Evolutionary conservation across 1,284 basidiomycete genomes (phyloP).

Genomic region (Cryptococcus wingfieldii): DNA sequence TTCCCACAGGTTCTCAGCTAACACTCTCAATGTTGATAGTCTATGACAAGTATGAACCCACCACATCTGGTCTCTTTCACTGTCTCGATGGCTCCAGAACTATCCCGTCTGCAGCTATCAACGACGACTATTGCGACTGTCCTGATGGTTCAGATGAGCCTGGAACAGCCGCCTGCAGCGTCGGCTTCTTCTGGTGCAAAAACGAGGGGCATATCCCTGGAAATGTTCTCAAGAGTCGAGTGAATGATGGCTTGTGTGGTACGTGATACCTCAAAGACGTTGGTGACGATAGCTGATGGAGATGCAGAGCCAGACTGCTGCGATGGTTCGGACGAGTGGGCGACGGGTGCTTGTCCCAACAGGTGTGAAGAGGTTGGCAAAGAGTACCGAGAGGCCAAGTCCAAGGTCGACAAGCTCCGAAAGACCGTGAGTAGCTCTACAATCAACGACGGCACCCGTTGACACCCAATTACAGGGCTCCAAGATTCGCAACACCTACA

Average conservation of each 20-base stretch:
- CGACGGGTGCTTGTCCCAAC: constrained; percentile 69
- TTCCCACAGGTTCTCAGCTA: not conserved
- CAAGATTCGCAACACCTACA: constrained; percentile 85
- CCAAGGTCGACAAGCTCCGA: constrained; percentile 68
- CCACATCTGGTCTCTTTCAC: constrained; percentile 20
- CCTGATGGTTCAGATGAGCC: constrained; percentile 90
- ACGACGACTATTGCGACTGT: constrained; percentile 95
- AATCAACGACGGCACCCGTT: not conserved
- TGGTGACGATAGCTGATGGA: not conserved
- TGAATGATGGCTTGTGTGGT: constrained; percentile 96
- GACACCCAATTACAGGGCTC: constrained; percentile 60
- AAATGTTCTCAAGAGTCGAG: constrained; percentile 71
- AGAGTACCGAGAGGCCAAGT: constrained; percentile 61
- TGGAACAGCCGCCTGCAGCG: constrained; percentile 79
- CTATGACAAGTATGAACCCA: constrained; percentile 18
- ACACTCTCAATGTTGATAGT: constrained; percentile 15
- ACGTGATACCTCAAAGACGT: constrained; percentile 33
- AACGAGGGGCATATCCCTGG: constrained; percentile 86
- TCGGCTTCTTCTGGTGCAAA: constrained; percentile 68
- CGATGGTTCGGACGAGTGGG: constrained; percentile 89
- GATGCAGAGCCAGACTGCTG: constrained; percentile 81
- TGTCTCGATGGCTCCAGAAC: constrained; percentile 42
- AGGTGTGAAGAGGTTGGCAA: constrained; percentile 72
- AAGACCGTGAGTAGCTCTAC: constrained; percentile 61
- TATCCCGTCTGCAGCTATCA: constrained; percentile 67